Conservation (phyloP, 352 stramenopile genomes). For the Plasmopara muralis region DNA sequence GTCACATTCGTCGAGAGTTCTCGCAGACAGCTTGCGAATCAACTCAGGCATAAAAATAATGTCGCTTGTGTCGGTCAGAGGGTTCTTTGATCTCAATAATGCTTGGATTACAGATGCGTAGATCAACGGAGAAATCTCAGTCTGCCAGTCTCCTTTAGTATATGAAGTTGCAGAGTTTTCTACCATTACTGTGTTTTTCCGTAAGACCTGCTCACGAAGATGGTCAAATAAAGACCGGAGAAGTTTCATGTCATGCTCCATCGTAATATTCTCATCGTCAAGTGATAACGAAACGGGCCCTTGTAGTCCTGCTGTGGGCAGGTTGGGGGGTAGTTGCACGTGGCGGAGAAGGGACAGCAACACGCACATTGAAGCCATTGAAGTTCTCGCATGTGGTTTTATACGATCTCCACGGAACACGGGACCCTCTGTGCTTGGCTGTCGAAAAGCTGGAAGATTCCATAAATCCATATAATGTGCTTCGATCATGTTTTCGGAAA, state of each 20-base stretch:
- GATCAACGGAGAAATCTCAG: constrained; percentile 25
- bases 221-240: constrained; percentile 35
- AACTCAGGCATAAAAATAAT: constrained; percentile 25
- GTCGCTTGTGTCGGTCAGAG: constrained; percentile 7
- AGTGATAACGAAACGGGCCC: neutral
- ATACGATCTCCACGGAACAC: constrained; percentile 22
- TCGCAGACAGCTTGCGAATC: constrained; percentile 32
- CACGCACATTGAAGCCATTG: constrained; percentile 28
- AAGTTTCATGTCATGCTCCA: constrained; percentile 15
- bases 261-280: constrained; percentile 12
- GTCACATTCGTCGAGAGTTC: constrained; percentile 18
- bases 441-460: constrained; percentile 42
- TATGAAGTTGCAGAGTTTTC: constrained; percentile 13
- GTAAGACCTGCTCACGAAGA: constrained; percentile 28
- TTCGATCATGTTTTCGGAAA: constrained; percentile 31
- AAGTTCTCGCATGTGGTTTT: constrained; percentile 25
- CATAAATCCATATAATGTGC: constrained; percentile 29
- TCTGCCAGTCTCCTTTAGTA: constrained; percentile 31
- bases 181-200: constrained; percentile 5
- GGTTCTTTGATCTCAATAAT: constrained; percentile 24
- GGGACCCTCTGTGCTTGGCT: constrained; percentile 15
- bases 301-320: constrained; percentile 2
- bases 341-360: constrained; percentile 26
- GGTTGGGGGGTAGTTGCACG: constrained; percentile 20
- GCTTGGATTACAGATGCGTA: constrained; percentile 33